Conservation (phyloP, 2,329 filamentous ascomycete genomes). For the Dryadomyces quercivorus region DNA sequence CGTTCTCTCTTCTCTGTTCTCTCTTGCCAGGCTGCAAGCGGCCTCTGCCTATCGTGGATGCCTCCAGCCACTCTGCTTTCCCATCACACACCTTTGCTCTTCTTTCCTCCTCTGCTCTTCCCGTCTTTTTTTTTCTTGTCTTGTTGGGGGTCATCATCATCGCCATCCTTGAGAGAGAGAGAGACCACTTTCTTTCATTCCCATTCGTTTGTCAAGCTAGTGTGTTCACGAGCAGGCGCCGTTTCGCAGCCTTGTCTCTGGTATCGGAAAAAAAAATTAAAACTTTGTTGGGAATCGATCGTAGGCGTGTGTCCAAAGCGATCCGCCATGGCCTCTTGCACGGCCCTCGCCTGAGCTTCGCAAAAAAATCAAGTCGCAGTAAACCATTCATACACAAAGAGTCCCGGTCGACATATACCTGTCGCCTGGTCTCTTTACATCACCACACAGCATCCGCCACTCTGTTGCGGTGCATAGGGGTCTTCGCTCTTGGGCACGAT, state of each 20-base stretch:
- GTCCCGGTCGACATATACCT: not conserved
- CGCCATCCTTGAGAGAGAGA: not conserved
- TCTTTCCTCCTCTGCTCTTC: not conserved
- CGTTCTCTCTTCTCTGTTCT: not conserved
- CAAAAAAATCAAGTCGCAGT: not conserved
- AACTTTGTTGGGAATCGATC: not conserved
- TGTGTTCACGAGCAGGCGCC: not conserved
- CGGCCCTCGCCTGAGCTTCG: not conserved
- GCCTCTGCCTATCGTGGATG: not conserved
- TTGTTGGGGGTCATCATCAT: constrained; percentile 5
- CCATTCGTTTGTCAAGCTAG: not conserved
- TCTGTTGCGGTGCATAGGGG: constrained; percentile 94
- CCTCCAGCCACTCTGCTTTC: not conserved
- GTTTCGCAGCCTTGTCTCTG: not conserved
- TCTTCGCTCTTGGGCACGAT: constrained; percentile 90
- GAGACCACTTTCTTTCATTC: not conserved
- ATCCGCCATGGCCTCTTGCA: not conserved
- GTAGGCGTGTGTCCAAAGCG: not conserved
- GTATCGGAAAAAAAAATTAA: not conserved
- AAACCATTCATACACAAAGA: not conserved
- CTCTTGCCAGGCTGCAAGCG: not conserved
- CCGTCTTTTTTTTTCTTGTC: not conserved
- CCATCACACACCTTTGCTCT: not conserved
- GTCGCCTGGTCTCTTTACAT: constrained; percentile 47
- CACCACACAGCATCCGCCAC: constrained; percentile 82